Percentiles rank a stretch among this genome's conserved stretches.
These are phyloP conservation scores for Westerdykella sp. DNA, from an alignment of 2,329 filamentous ascomycete species.

Conservation along the genomic window DNA sequence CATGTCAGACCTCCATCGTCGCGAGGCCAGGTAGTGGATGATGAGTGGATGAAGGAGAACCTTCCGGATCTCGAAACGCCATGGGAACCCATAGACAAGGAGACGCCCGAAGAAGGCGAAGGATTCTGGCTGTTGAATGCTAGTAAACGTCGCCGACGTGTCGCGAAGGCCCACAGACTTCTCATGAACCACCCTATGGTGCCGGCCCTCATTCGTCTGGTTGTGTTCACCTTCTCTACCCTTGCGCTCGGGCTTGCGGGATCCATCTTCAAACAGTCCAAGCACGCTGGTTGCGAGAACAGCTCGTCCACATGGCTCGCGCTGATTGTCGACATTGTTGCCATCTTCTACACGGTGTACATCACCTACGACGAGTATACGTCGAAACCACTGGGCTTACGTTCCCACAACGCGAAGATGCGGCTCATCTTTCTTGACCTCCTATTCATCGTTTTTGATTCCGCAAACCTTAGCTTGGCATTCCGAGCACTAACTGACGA, in stretches of 20 bases:
- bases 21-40: constrained; percentile 34
- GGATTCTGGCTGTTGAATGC: constrained; percentile 46
- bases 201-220: constrained; percentile 74
- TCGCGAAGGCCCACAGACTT: constrained; percentile 59
- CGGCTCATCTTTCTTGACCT: constrained; percentile 85
- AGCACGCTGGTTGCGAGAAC: constrained; percentile 36
- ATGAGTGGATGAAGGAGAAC: constrained; percentile 46
- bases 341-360: constrained; percentile 83
- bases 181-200: constrained; percentile 78
- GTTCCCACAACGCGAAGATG: constrained; percentile 77
- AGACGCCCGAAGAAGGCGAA: constrained; percentile 44
- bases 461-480: constrained; percentile 82
- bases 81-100: constrained; percentile 52
- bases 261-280: constrained; percentile 57
- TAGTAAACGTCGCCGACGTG: constrained; percentile 46
- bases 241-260: constrained; percentile 72
- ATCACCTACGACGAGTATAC: constrained; percentile 97
- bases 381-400: constrained; percentile 82
- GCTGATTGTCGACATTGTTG: constrained; percentile 80
- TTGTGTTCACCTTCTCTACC: constrained; percentile 75
- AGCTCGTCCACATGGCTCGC: constrained; percentile 74
- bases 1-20: constrained; percentile 19
- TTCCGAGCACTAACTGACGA: constrained; percentile 71
- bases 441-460: constrained; percentile 96
- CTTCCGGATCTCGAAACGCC: constrained; percentile 41